Evolutionary conservation across 768 basidiomycete genomes (phyloP).

Genomic region (Calocera cornea): DNA sequence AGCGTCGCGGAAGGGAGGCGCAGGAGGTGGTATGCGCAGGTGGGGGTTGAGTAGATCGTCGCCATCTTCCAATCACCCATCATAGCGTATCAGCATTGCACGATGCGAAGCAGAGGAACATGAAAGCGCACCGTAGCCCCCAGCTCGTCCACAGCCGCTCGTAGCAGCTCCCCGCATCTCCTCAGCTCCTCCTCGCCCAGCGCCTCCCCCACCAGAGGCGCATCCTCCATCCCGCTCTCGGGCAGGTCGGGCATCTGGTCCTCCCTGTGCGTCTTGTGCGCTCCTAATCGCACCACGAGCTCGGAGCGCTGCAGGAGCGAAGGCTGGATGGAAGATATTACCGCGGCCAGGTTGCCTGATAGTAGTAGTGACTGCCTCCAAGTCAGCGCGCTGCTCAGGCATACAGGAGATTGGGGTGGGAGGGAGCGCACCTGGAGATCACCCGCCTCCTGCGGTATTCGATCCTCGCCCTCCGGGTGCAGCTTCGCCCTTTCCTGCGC

Average conservation of each 20-base stretch:
- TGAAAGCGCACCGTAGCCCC: not conserved
- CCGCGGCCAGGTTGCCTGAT: not conserved
- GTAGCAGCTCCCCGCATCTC: not conserved
- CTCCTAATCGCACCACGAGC: not conserved
- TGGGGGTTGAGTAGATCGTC: constrained; percentile 30
- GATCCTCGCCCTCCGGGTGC: not conserved
- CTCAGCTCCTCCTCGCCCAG: not conserved
- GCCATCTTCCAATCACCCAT: constrained; percentile 20
- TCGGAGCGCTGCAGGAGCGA: not conserved
- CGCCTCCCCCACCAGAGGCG: not conserved
- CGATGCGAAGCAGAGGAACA: too few relatives aligned
- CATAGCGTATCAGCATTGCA: too few relatives aligned
- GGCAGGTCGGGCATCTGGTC: not conserved
- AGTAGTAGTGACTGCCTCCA: not conserved
- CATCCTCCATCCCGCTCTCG: not conserved
- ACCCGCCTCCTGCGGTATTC: not conserved
- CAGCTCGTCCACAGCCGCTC: not conserved
- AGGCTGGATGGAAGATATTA: not conserved
- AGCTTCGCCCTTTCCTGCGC: constrained; percentile 4
- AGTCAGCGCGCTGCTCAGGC: not conserved
- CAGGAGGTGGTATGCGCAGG: constrained; percentile 42
- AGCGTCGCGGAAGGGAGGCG: constrained; percentile 66
- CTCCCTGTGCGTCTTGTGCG: constrained; percentile 1
- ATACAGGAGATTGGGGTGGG: not conserved
- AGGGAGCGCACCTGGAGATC: constrained; percentile 1